Conservation (phyloP, 164 flowering plant species). For the Piper betle region DNA sequence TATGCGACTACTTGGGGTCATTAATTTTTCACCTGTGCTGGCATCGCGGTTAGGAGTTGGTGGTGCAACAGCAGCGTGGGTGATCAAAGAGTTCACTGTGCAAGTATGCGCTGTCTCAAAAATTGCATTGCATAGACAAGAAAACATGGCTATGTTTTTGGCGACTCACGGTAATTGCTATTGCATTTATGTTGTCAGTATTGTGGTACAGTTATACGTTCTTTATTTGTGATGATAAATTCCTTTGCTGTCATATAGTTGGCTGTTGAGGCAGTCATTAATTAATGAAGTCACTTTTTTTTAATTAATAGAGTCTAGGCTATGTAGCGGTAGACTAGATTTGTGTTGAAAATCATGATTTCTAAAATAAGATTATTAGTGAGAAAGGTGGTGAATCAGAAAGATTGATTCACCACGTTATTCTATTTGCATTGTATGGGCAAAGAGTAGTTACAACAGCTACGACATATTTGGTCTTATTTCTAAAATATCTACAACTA, state of each 20-base stretch:
- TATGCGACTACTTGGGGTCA: slow-evolving; percentile 88
- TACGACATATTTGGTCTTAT: no score
- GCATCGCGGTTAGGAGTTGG: slow-evolving; percentile 74
- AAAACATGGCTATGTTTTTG: slow-evolving; percentile 73
- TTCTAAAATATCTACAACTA: no score
- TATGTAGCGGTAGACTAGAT: no score
- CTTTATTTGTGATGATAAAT: neutral
- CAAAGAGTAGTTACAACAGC: no score
- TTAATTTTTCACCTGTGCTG: slow-evolving; percentile 55
- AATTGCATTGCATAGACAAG: slow-evolving; percentile 82
- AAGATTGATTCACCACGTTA: no score
- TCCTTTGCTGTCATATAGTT: no score
- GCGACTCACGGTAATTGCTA: slow-evolving; percentile 62
- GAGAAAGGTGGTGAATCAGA: no score
- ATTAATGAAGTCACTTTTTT: neutral
- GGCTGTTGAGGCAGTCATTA: no score
- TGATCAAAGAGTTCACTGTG: slow-evolving; percentile 83
- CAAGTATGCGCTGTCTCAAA: slow-evolving; percentile 93
- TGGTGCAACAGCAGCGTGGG: slow-evolving; percentile 57
- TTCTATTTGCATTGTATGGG: no score
- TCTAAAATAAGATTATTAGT: no score
- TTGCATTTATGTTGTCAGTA: neutral
- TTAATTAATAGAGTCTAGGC: no score
- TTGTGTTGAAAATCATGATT: no score
- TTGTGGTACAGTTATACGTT: neutral